Percentiles rank a stretch among this genome's conserved stretches.
Conservation (phyloP, 2,329 filamentous ascomycete species). For the Cladorrhinum sp. region DNA sequence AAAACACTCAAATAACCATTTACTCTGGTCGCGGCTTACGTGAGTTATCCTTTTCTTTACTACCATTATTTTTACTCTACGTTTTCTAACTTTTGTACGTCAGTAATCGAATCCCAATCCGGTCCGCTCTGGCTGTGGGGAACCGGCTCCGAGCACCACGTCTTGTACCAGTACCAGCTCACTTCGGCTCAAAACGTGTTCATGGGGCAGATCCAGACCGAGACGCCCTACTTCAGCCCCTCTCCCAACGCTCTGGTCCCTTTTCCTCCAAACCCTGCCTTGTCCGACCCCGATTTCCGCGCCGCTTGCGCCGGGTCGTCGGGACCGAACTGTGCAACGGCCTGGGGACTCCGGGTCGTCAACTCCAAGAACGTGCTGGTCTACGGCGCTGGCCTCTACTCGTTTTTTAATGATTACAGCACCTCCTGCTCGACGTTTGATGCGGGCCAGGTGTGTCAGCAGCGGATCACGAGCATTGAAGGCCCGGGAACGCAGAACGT, state of each 20-base stretch:
- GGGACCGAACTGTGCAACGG: slow-evolving; percentile 45
- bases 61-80: not conserved
- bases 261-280: slow-evolving; percentile 43
- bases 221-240: slow-evolving; percentile 67
- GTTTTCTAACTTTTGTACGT: not conserved
- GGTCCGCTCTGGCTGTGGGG: slow-evolving; percentile 60
- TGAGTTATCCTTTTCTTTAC: slow-evolving; percentile 14
- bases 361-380: slow-evolving; percentile 53
- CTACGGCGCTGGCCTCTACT: slow-evolving; percentile 66
- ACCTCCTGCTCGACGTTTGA: slow-evolving; percentile 46
- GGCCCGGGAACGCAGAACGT: slow-evolving; percentile 29
- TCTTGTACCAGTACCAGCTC: slow-evolving; percentile 67
- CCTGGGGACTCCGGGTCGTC: slow-evolving; percentile 64
- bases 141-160: slow-evolving; percentile 62
- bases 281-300: slow-evolving; percentile 54
- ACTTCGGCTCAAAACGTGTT: slow-evolving; percentile 56
- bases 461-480: slow-evolving; percentile 39
- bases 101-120: slow-evolving; percentile 43
- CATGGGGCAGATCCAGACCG: slow-evolving; percentile 64
- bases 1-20: slow-evolving; percentile 46
- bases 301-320: slow-evolving; percentile 34
- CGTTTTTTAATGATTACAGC: slow-evolving; percentile 65
- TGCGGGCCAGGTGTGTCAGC: slow-evolving; percentile 46
- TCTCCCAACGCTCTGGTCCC: slow-evolving; percentile 57
- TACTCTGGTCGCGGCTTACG: slow-evolving; percentile 49